A percentile compares a stretch with the other conserved stretches of the same genome.
Evolutionary conservation across 495 filamentous ascomycete species (phyloP).

Genomic region (Lophium mytilinum): DNA sequence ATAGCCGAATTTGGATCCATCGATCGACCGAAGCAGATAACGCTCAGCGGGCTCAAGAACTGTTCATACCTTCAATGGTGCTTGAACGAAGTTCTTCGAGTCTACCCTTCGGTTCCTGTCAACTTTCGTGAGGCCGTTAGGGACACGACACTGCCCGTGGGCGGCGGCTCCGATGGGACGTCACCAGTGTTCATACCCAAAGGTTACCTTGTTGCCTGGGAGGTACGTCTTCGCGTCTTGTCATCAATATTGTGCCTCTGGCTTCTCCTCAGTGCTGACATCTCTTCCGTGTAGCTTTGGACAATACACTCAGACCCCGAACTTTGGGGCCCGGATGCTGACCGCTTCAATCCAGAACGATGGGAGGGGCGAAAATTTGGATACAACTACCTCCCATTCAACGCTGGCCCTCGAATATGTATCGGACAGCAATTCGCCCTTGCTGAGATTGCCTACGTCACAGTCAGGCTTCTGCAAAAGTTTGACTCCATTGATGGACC

Average conservation of each 20-base stretch:
- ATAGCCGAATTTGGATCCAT: conserved; percentile 15
- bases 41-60: conserved; percentile 19
- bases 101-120: conserved; percentile 51
- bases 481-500: conserved; percentile 27
- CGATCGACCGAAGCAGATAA: not conserved
- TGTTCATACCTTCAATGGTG: conserved; percentile 23
- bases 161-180: conserved; percentile 43
- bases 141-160: conserved; percentile 45
- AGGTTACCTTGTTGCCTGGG: conserved; percentile 28
- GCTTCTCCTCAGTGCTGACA: conserved; percentile 26
- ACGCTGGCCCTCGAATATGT: conserved; percentile 14
- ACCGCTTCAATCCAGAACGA: conserved; percentile 9
- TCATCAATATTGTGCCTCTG: conserved; percentile 23
- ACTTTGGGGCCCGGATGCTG: conserved; percentile 6
- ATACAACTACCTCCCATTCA: conserved; percentile 15
- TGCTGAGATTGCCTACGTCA: conserved; percentile 4
- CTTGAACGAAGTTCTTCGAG: conserved; percentile 32
- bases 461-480: conserved; percentile 15
- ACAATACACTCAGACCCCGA: conserved; percentile 10
- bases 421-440: conserved; percentile 18
- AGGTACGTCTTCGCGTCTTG: conserved; percentile 26
- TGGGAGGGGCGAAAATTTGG: conserved; percentile 8
- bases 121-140: conserved; percentile 46
- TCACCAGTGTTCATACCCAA: conserved; percentile 40
- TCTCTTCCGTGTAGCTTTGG: conserved; percentile 21